A percentile compares a stretch with the other conserved stretches of the same genome.
Conservation (phyloP, 495 filamentous ascomycete species). For the Amorphotheca resinae region DNA sequence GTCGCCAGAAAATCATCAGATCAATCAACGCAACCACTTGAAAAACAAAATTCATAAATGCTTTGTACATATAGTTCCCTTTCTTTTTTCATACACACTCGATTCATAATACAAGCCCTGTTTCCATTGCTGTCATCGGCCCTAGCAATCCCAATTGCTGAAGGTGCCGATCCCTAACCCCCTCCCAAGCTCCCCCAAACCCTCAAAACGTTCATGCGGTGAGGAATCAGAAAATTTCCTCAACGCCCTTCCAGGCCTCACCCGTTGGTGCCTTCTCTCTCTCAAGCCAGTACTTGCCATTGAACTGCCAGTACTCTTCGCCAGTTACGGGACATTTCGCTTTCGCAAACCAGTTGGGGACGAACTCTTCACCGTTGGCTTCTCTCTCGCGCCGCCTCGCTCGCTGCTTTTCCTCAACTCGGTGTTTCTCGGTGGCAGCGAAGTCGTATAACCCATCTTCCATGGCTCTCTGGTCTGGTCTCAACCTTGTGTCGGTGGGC, state of each 20-base stretch:
- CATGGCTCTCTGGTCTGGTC: slow-evolving; percentile 97
- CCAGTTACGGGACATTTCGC: slow-evolving; percentile 63
- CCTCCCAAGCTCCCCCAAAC: too few relatives aligned
- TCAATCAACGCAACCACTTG: too few relatives aligned
- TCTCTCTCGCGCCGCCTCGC: slow-evolving; percentile 63
- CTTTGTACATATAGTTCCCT: too few relatives aligned
- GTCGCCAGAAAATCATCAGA: too few relatives aligned
- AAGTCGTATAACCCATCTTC: slow-evolving; percentile 92
- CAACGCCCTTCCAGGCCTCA: slow-evolving; percentile 35
- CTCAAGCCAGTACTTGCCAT: slow-evolving; percentile 74
- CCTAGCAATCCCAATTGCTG: too few relatives aligned
- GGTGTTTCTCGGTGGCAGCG: slow-evolving; percentile 86
- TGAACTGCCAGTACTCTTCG: slow-evolving; percentile 82
- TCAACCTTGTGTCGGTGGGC: slow-evolving; percentile 80
- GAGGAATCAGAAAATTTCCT: slow-evolving; percentile 32
- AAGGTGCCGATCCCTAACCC: too few relatives aligned
- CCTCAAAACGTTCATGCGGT: too few relatives aligned
- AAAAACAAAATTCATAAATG: too few relatives aligned
- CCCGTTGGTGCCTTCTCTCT: slow-evolving; percentile 35
- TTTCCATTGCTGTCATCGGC: too few relatives aligned
- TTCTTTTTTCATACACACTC: too few relatives aligned
- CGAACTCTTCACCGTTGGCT: slow-evolving; percentile 62
- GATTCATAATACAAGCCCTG: too few relatives aligned
- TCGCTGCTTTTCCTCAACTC: slow-evolving; percentile 88
- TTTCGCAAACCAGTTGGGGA: slow-evolving; percentile 76